Evolutionary conservation across 768 basidiomycete genomes (phyloP).

Genomic region (Tubosaeta brunneosetosa): DNA sequence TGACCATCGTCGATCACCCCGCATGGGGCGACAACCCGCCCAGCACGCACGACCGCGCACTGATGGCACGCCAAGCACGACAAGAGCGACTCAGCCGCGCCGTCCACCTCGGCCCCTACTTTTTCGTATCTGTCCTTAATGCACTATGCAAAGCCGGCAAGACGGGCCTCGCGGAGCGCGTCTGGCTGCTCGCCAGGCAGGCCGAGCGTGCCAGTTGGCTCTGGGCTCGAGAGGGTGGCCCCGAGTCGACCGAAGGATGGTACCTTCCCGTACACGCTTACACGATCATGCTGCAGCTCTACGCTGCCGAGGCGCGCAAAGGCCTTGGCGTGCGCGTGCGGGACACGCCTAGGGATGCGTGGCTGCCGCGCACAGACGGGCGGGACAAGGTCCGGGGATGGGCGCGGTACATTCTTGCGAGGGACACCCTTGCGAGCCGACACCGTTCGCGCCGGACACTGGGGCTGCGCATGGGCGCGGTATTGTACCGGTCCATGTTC

Average conservation of each 20-base stretch:
- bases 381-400: slow-evolving; percentile 32
- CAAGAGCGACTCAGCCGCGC: slow-evolving; percentile 38
- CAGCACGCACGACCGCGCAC: slow-evolving; percentile 21
- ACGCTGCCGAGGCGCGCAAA: slow-evolving; percentile 42
- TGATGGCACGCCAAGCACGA: slow-evolving; percentile 22
- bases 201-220: slow-evolving; percentile 56
- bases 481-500: slow-evolving; percentile 37
- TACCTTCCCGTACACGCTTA: slow-evolving; percentile 61
- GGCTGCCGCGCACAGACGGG: slow-evolving; percentile 13
- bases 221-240: slow-evolving; percentile 14
- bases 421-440: slow-evolving; percentile 14
- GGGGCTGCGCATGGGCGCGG: slow-evolving; percentile 27
- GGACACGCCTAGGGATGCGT: slow-evolving; percentile 4
- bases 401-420: slow-evolving; percentile 30
- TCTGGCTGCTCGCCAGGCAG: slow-evolving; percentile 58
- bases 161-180: slow-evolving; percentile 52
- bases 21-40: slow-evolving; percentile 31
- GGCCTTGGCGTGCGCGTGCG: slow-evolving; percentile 14
- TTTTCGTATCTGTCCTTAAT: slow-evolving; percentile 57
- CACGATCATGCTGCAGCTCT: slow-evolving; percentile 66
- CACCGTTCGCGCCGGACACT: slow-evolving; percentile 25
- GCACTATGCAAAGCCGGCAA: slow-evolving; percentile 54
- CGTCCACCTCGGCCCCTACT: slow-evolving; percentile 50
- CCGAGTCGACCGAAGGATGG: slow-evolving; percentile 47
- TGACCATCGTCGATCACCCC: slow-evolving; percentile 37